Base-by-base conservation (phyloP, 768 basidiomycete genomes). In the Russula lepida region DNA sequence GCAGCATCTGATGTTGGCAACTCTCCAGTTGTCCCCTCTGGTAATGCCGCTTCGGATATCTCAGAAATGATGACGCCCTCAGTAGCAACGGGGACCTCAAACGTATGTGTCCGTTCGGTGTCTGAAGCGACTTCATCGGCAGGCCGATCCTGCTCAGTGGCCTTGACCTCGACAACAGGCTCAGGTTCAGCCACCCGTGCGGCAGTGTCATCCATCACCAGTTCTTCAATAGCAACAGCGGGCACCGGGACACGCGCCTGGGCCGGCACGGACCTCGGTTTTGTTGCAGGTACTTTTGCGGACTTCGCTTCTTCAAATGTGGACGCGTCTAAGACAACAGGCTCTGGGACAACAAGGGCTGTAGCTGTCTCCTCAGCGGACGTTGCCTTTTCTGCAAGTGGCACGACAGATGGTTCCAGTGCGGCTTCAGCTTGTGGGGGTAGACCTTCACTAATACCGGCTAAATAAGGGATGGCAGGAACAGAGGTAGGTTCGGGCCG, bases 381-480 rank as follows among this genome's bases (percentile, higher is more conserved):
- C 5, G 7, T 30, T 46, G 12, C 19, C 25, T 47, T 43, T 27
- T 30, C 62, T 21, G 54, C 56, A 32, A 51, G 33, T 17, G 44
- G 43, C 21, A 46, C 32, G 8, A 35, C 7, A 15, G 47, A 62
- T 13, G n/a, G 47, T 46, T 56, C 54, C 11, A 50, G 11, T 2
- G 61, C 59, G 44, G 72, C 61, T 37, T 71, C 72, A 32, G 70
- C 54, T 49, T 73, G 64, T 19, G 69, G 68, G 2, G 68, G 69
- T 9, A 70, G 68, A 28, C 39, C 47, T 28, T 47, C 60, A 32
- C 44, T 27, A 7, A 50, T 35, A 6, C 49, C 51, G 9, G 64
- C n/a, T 13, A 43, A 15, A 41, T 51, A 41, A 19, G 48, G 52
- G 25, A 28, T 21, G 39, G 44, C n/a, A 46, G 49, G n/a, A 5